Evolutionary conservation across 2,329 filamentous ascomycete species (phyloP), one percentile per base, ranked within the genome.

Genomic region (Ramularia endophylla): DNA sequence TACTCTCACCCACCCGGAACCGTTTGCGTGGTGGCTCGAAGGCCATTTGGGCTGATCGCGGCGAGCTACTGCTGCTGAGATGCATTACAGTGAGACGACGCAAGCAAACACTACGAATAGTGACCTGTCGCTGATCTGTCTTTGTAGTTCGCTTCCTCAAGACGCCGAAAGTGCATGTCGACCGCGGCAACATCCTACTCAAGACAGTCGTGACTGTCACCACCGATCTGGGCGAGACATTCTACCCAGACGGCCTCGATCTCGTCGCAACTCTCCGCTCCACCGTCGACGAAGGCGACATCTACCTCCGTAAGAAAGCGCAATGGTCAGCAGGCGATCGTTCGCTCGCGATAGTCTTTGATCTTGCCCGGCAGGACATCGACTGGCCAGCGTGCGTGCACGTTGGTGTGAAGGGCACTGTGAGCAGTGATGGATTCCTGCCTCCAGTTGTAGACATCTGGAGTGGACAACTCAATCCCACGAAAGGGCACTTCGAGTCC

Each of bases 171-270:
- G 62, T 72, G 29, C 55, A 59, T 30, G 59, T 62, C 43, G 65
- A 69, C 40, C 44, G 56, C 18, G 64, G 66, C 20, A 53, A 55
- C 12, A 57, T 70, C 41, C 58, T 61, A 12, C 61, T 78, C 41
- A 72, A 65, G 45, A 65, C 71, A 35, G 66, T 79, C 20, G 66
- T 85, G 44, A 81, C 80, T 28, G 72, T 85, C 55, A 81, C 80
- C 8, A 84, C 80, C 17, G 82, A 86, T 56, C 67, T 86, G 6
- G 82, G 82, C 13, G 80, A 84, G 53, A 71, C 71, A 1, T 81
- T 83, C 55, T 70, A 78, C 31, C 67, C 71, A n/a, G 55, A 65
- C 32, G 63, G 74, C 53, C 52, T 72, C 16, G 55, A 65, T 9
- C 57, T 77, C 7, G 55, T 64, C 12, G 67, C 62, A 16, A 64